phyloP scores from a whole-genome alignment of 306 rosid genomes.

The Sicyos edulis region DNA sequence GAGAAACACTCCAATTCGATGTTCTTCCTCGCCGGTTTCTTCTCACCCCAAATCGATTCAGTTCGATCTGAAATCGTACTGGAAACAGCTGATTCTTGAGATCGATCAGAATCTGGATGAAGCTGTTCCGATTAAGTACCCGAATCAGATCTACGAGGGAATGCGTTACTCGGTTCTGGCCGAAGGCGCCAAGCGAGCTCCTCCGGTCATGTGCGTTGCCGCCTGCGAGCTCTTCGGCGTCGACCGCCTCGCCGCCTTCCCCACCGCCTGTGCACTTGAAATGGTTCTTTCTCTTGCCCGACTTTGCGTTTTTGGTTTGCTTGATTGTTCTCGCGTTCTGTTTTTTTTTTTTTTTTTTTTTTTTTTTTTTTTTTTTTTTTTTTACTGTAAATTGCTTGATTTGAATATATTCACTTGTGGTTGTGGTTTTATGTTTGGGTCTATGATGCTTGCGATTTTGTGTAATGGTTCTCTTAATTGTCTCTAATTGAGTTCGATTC shows the following conservation, averaged over 20 bases:
- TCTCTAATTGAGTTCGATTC: no score
- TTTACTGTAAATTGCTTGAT: no score
- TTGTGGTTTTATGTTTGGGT: no score
- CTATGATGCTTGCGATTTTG: no score
- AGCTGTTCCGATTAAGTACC: conserved; percentile 60
- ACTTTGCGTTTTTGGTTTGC: not conserved
- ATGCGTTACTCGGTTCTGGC: conserved; percentile 86
- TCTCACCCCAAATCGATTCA: conserved; percentile 30
- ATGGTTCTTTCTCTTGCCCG: conserved; percentile 38
- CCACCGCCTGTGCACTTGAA: conserved; percentile 91
- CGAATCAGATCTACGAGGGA: conserved; percentile 66
- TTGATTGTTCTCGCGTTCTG: not conserved
- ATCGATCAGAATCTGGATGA: conserved; percentile 72
- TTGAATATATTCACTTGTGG: no score
- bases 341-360: not conserved
- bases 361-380: no score
- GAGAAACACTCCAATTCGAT: not conserved
- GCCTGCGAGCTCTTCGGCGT: conserved; percentile 79
- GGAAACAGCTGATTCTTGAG: conserved; percentile 54
- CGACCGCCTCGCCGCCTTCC: conserved; percentile 70
- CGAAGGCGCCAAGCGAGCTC: conserved; percentile 72
- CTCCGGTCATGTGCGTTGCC: conserved; percentile 88
- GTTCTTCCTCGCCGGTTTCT: not conserved
- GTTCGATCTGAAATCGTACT: conserved; percentile 75
- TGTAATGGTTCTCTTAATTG: no score